Evolutionary conservation across 2,329 filamentous ascomycete genomes (phyloP).

Genomic region (Didymella pinodella): DNA sequence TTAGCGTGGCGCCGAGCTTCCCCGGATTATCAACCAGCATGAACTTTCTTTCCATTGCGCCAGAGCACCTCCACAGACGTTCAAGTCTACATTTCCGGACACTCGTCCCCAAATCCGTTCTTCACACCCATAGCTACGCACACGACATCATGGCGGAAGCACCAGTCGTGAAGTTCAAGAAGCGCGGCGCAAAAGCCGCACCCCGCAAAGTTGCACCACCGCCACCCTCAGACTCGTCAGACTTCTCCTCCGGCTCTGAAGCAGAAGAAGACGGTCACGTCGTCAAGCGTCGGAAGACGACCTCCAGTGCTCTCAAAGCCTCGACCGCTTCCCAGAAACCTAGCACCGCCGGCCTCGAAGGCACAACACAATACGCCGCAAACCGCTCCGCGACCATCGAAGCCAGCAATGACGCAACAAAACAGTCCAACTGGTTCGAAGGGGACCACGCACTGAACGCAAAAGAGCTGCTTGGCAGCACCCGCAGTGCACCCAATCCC

Average conservation of each 20-base stretch:
- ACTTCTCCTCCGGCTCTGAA: slow-evolving; percentile 75
- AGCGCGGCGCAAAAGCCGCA: slow-evolving; percentile 78
- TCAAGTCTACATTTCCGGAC: not conserved
- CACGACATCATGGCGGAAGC: slow-evolving; percentile 43
- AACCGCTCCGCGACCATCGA: slow-evolving; percentile 70
- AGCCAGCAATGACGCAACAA: slow-evolving; percentile 85
- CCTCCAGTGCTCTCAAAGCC: slow-evolving; percentile 69
- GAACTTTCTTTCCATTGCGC: slow-evolving; percentile 16
- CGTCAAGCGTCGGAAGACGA: slow-evolving; percentile 80
- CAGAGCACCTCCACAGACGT: not conserved
- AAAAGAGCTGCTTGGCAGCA: slow-evolving; percentile 68
- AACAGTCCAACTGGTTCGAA: slow-evolving; percentile 88
- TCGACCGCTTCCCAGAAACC: slow-evolving; percentile 64
- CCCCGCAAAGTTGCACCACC: slow-evolving; percentile 84
- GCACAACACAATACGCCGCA: slow-evolving; percentile 65
- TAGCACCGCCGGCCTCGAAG: slow-evolving; percentile 46
- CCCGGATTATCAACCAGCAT: slow-evolving; percentile 19
- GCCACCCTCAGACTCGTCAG: slow-evolving; percentile 64
- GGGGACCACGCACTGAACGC: slow-evolving; percentile 58
- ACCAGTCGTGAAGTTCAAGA: slow-evolving; percentile 81
- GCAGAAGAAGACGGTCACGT: slow-evolving; percentile 73
- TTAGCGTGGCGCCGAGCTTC: slow-evolving; percentile 14
- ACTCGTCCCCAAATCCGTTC: not conserved
- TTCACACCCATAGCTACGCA: not conserved
- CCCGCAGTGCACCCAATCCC: slow-evolving; percentile 48